A percentile compares a stretch with the other conserved stretches of the same genome.
Evolutionary conservation across 1,284 basidiomycete genomes (phyloP).

Genomic region (Pseudozyma hubeiensis): DNA sequence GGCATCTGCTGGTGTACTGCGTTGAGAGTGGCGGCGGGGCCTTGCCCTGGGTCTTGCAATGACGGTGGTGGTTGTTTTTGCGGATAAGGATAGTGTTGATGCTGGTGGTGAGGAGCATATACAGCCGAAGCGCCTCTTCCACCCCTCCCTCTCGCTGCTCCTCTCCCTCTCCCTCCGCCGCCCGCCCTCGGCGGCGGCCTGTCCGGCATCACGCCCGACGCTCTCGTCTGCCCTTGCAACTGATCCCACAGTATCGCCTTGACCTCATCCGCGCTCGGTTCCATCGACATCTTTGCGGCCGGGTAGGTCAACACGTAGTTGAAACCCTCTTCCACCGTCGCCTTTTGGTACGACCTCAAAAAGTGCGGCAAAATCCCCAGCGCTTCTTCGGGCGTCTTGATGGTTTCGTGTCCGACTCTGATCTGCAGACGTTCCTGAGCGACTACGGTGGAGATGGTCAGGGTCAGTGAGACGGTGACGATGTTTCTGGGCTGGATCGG

Average conservation of each 20-base stretch:
- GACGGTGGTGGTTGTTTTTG: not conserved
- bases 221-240: conserved; percentile 14
- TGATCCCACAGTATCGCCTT: conserved; percentile 20
- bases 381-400: conserved; percentile 33
- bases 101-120: conserved; percentile 22
- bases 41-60: not conserved
- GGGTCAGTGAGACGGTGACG: conserved; percentile 33
- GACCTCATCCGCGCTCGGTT: conserved; percentile 24
- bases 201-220: conserved; percentile 26
- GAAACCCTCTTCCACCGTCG: conserved; percentile 34
- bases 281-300: conserved; percentile 20
- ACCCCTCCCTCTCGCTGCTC: conserved; percentile 11
- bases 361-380: conserved; percentile 35
- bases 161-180: conserved; percentile 12
- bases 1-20: conserved; percentile 12
- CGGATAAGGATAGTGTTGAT: conserved; percentile 24
- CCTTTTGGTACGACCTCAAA: conserved; percentile 33
- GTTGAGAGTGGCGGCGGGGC: no score
- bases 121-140: conserved; percentile 23
- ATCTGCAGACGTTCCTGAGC: conserved; percentile 24
- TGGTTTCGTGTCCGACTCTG: conserved; percentile 44
- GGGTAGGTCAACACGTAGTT: conserved; percentile 33
- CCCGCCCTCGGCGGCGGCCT: conserved; percentile 21
- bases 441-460: conserved; percentile 33
- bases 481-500: conserved; percentile 2